These are phyloP conservation scores for Malus sieversii DNA, from an alignment of 306 rosid species.

Conservation along the genomic window DNA sequence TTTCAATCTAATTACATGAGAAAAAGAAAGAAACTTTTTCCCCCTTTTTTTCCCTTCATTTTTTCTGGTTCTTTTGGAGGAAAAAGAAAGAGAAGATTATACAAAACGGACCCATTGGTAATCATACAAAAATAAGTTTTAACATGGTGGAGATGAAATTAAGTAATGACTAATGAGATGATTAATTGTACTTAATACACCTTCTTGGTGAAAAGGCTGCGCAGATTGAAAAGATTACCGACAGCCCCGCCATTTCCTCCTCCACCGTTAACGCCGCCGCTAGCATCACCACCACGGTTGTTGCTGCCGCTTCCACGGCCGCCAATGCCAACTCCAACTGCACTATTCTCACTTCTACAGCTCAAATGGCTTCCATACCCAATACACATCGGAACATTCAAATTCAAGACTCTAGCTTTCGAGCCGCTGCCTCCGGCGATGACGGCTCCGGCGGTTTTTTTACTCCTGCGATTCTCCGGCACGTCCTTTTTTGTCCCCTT, in stretches of 20 bases:
- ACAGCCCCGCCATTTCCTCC: constrained; percentile 31
- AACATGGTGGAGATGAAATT: neutral
- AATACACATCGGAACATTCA: constrained; percentile 82
- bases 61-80: neutral
- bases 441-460: neutral
- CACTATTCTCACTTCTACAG: constrained; percentile 55
- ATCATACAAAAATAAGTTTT: neutral
- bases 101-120: neutral
- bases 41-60: neutral
- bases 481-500: constrained; percentile 33
- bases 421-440: constrained; percentile 6
- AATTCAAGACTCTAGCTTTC: constrained; percentile 52
- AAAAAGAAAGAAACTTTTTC: neutral
- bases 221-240: constrained; percentile 64
- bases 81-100: neutral
- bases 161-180: constrained; percentile 42
- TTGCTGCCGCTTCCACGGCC: constrained; percentile 1
- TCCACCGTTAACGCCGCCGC: constrained; percentile 10
- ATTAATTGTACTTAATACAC: constrained; percentile 29
- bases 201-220: constrained; percentile 72
- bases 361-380: constrained; percentile 61
- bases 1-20: neutral
- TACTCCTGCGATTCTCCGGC: constrained; percentile 35
- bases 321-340: constrained; percentile 10
- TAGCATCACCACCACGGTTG: neutral